Conservation (phyloP, 2,329 filamentous ascomycete species). For the Dactylellina parvicollis region DNA sequence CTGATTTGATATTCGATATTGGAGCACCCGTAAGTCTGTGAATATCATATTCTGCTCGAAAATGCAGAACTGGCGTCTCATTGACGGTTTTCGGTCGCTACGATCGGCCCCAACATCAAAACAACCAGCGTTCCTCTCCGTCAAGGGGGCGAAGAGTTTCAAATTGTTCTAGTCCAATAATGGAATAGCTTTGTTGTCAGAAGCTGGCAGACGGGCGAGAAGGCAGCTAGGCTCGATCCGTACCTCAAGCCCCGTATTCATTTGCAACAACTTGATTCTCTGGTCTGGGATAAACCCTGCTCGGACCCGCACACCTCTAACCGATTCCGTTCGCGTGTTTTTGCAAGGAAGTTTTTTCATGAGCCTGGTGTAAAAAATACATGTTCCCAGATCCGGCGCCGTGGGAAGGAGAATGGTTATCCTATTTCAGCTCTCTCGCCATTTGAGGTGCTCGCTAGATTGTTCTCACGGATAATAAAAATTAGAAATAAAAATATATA, state of each 20-base stretch:
- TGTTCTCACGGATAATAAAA: no score
- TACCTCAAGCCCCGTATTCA: slow-evolving; percentile 32
- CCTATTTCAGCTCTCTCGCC: no score
- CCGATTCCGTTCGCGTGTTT: slow-evolving; percentile 36
- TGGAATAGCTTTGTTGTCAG: slow-evolving; percentile 10
- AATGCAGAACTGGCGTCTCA: not conserved
- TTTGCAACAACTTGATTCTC: slow-evolving; percentile 40
- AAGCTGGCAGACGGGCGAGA: not conserved
- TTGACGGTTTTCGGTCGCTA: not conserved
- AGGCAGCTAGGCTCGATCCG: slow-evolving; percentile 12
- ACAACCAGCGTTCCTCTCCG: not conserved
- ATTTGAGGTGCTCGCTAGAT: no score
- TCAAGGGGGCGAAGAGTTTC: slow-evolving; percentile 7
- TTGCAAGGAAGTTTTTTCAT: slow-evolving; percentile 19
- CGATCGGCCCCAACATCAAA: not conserved
- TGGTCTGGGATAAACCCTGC: slow-evolving; percentile 11
- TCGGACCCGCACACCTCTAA: slow-evolving; percentile 25
- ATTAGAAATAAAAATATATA: no score
- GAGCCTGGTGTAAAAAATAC: not conserved
- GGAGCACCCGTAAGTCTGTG: no score
- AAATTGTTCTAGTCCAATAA: slow-evolving; percentile 19
- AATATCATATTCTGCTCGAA: no score
- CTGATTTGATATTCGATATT: no score
- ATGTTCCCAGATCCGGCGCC: slow-evolving; percentile 13
- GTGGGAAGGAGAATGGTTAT: slow-evolving; percentile 1